A percentile compares a stretch with the other conserved stretches of the same genome.
Conservation (phyloP, 2,329 filamentous ascomycete species). For the Tricladium varicosporioides region DNA sequence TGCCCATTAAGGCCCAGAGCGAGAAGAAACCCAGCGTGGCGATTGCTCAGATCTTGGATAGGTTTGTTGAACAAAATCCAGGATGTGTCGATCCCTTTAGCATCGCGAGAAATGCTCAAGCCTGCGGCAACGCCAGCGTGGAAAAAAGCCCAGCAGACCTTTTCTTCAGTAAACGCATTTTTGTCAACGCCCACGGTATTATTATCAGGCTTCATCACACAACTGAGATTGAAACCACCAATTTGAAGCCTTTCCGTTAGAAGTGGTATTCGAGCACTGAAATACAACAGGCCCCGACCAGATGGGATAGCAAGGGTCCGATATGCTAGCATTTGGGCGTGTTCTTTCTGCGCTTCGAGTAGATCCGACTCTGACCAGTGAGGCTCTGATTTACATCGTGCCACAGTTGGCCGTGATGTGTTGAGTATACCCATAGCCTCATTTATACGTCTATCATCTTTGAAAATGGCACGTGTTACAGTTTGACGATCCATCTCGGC, state of each 20-base stretch:
- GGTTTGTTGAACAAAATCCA: slow-evolving; percentile 99
- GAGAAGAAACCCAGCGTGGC: slow-evolving; percentile 92
- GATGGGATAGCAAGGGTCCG: slow-evolving; percentile 86
- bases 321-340: slow-evolving; percentile 81
- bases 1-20: slow-evolving; percentile 93
- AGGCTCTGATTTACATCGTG: slow-evolving; percentile 73
- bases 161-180: slow-evolving; percentile 84
- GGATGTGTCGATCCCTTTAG: slow-evolving; percentile 93
- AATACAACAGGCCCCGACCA: slow-evolving; percentile 84
- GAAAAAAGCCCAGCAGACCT: slow-evolving; percentile 98
- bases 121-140: slow-evolving; percentile 94
- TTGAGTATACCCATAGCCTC: slow-evolving; percentile 86
- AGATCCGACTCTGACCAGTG: slow-evolving; percentile 84
- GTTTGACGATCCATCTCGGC: slow-evolving; percentile 81
- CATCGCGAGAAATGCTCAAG: slow-evolving; percentile 82
- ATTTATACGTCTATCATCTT: slow-evolving; percentile 83
- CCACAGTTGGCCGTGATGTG: slow-evolving; percentile 73
- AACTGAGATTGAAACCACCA: slow-evolving; percentile 86
- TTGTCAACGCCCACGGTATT: slow-evolving; percentile 94
- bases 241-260: slow-evolving; percentile 91
- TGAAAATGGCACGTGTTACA: slow-evolving; percentile 84
- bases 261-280: slow-evolving; percentile 80
- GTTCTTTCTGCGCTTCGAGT: slow-evolving; percentile 86
- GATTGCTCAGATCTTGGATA: slow-evolving; percentile 78
- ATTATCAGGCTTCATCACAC: slow-evolving; percentile 86